A percentile compares a stretch with the other conserved stretches of the same genome.
Evolutionary conservation across 352 stramenopile species (phyloP).

Genomic region (Globisporangium spinosum): DNA sequence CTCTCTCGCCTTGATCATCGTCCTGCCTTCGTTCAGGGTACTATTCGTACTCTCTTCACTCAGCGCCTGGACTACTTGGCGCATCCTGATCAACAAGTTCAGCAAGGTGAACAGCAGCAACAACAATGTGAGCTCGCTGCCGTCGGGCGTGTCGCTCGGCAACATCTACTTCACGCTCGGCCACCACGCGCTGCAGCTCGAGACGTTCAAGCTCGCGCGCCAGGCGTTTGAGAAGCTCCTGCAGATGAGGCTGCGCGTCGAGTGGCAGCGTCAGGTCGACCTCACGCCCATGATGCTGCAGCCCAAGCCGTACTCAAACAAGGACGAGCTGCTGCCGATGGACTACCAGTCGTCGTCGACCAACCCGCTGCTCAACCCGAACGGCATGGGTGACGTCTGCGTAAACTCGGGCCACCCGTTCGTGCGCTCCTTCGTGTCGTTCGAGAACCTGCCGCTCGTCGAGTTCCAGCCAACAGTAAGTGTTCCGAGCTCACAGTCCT

Average conservation of each 20-base stretch:
- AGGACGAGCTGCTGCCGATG: conserved; percentile 91
- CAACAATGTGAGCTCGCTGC: conserved; percentile 27
- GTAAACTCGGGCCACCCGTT: conserved; percentile 94
- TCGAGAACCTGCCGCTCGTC: conserved; percentile 94
- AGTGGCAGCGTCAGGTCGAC: conserved; percentile 89
- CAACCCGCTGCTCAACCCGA: conserved; percentile 92
- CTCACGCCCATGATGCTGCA: conserved; percentile 91
- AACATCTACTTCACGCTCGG: conserved; percentile 94
- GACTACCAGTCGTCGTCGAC: conserved; percentile 93
- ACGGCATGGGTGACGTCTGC: conserved; percentile 87
- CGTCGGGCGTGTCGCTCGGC: conserved; percentile 84
- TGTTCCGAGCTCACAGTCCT: background rate
- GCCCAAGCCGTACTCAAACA: conserved; percentile 91
- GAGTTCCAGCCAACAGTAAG: conserved; percentile 87
- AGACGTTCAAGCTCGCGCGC: conserved; percentile 91
- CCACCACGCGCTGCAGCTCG: conserved; percentile 87
- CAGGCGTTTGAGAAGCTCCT: conserved; percentile 92
- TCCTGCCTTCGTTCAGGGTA: background rate
- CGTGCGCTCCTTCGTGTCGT: conserved; percentile 93
- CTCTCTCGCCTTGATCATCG: background rate
- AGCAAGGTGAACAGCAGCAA: conserved; percentile 20
- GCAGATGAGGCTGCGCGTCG: conserved; percentile 80
- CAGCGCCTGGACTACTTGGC: conserved; percentile 53
- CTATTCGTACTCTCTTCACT: conserved; percentile 29
- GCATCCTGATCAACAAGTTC: conserved; percentile 90